A percentile compares a stretch with the other conserved stretches of the same genome.
phyloP scores from a whole-genome alignment of 805 yeast genomes.

The Wickerhamiella slavikovae region DNA sequence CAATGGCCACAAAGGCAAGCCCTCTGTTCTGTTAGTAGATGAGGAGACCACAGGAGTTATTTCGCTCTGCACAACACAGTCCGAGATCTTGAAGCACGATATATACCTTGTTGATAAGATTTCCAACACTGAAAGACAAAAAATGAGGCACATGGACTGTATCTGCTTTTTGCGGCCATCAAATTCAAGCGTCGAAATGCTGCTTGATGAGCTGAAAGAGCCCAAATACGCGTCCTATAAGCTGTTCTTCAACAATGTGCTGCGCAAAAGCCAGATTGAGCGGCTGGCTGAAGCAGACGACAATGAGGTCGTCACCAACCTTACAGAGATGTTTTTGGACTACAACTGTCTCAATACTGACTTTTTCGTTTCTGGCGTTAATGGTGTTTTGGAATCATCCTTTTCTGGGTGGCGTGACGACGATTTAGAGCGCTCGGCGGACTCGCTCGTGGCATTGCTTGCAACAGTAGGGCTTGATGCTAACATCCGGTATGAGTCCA shows the following conservation, averaged over 20 bases:
- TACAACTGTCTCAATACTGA: conserved; percentile 54
- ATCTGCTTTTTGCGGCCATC: conserved; percentile 60
- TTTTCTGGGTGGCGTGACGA: conserved; percentile 27
- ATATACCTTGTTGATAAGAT: conserved; percentile 54
- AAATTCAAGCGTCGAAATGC: conserved; percentile 34
- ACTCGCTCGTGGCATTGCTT: conserved; percentile 33
- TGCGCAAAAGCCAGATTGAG: conserved; percentile 63
- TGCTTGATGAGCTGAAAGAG: conserved; percentile 44
- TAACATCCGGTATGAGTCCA: conserved; percentile 53
- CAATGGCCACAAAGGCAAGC: conserved; percentile 18
- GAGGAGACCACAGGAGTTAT: conserved; percentile 59
- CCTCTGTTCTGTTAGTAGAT: conserved; percentile 65
- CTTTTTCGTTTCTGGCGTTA: conserved; percentile 27
- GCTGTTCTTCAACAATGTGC: conserved; percentile 54
- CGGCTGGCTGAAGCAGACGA: conserved; percentile 80
- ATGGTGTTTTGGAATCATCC: conserved; percentile 15
- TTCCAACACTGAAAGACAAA: conserved; percentile 40
- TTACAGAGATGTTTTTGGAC: conserved; percentile 74
- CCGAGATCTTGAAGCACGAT: conserved; percentile 60
- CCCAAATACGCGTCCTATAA: conserved; percentile 72
- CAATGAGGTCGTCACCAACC: conserved; percentile 51
- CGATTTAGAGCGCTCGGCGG: conserved; percentile 24
- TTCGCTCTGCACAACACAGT: conserved; percentile 79
- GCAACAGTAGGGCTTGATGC: conserved; percentile 65
- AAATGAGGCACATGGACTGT: conserved; percentile 64